Base-by-base conservation (phyloP, 352 stramenopile genomes). In the Pythium pyrilobum region DNA sequence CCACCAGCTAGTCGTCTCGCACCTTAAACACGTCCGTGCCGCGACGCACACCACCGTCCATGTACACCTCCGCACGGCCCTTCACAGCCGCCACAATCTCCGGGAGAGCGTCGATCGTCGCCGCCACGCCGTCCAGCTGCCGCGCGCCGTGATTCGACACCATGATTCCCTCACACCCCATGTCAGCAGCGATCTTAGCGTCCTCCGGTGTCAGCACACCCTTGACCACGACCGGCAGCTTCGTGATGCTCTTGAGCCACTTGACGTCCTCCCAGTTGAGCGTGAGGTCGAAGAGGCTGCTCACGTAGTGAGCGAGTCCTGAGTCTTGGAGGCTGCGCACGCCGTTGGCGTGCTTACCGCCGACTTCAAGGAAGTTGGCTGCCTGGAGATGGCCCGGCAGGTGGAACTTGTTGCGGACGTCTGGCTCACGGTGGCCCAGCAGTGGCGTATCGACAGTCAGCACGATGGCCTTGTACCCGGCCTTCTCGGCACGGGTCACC, bases 21-120 rank as follows among this genome's bases (percentile, higher is more conserved):
- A 92, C 93, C 73, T 97, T 97, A 65, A 97, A 96, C 36, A 96
- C 88, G 64, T 98, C 96, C 3, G 93, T 98, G 32, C 96, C 96
- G 52, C 96, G 88, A 59, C 93, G 84, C 39, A 98, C 71, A 18
- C 96, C 96, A 25, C 94, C 89, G 58, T 99, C 96, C 34, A 99
- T 40, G 49, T 98, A 95, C 34, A 99, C 84, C 54, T 97, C 87
- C 1, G 75, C 81, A 25, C 84, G 67, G 18, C 74, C 68, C 59
- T 90, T 65, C 5, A 98, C 87, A 0, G 89, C 91, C 18, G 69
- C 59, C 2, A 96, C 85, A 37, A 98, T 81, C 34, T 96, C 92
- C 10, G 90, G 86, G 18, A 98, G 73, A 16, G 77, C 90, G 57
- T 98, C 94, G 59, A 98, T 97, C 10, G 85, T 84, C 12, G 90